Evolutionary conservation across 352 stramenopile species (phyloP).

Genomic region (Aphanomyces stellatus): DNA sequence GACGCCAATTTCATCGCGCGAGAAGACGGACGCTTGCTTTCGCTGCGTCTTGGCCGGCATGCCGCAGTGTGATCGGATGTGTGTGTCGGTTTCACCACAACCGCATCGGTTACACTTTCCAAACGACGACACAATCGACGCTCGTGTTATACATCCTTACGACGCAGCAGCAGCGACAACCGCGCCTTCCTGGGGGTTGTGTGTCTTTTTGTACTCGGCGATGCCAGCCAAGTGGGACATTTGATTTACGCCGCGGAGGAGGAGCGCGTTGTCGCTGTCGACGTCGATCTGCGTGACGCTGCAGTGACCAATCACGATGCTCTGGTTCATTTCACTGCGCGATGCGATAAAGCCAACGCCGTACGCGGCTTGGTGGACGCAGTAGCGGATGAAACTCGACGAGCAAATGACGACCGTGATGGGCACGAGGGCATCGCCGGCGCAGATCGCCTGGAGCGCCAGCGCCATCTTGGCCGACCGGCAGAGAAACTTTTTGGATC

Average conservation of each 20-base stretch:
- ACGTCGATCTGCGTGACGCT: conserved; percentile 17
- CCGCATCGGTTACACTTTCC: background rate
- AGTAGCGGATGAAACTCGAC: conserved; percentile 17
- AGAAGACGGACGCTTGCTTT: conserved; percentile 37
- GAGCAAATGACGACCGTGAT: conserved; percentile 15
- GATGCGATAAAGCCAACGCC: conserved; percentile 3
- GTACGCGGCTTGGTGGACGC: conserved; percentile 12
- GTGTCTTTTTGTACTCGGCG: no score
- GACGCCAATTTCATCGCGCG: conserved; percentile 68
- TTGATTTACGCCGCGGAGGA: conserved; percentile 6
- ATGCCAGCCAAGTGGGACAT: background rate
- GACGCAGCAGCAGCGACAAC: no score
- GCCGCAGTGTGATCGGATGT: no score
- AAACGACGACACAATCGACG: no score
- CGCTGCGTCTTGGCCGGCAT: background rate
- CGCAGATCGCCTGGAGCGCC: conserved; percentile 9
- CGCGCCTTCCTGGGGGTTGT: background rate
- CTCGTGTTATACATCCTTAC: no score
- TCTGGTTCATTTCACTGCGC: conserved; percentile 11
- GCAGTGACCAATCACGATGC: conserved; percentile 8
- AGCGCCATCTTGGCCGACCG: conserved; percentile 17
- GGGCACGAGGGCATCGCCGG: background rate
- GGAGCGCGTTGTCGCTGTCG: conserved; percentile 2
- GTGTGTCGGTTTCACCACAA: background rate
- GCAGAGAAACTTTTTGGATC: background rate